These are phyloP conservation scores for Porphyra umbilicalis DNA, from an alignment of 31 red algal species.

Conservation along the genomic window DNA sequence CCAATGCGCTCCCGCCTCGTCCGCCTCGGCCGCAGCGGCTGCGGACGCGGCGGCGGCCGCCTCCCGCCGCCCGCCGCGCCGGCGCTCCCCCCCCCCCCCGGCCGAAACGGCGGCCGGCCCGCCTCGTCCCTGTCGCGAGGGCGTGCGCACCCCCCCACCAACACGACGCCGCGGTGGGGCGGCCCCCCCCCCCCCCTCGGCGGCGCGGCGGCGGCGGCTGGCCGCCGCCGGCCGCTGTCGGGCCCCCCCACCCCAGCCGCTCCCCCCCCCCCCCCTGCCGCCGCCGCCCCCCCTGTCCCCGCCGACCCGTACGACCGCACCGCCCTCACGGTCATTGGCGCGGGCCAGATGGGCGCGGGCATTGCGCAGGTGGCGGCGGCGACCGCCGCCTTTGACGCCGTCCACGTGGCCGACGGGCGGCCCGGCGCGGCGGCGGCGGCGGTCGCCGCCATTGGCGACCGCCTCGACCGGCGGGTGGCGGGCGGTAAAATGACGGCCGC, in stretches of 20 bases:
- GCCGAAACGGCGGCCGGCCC: no score
- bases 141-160: no score
- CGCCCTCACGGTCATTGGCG: conserved; percentile 7
- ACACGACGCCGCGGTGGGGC: no score
- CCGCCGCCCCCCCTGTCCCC: no score
- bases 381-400: neutral
- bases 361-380: conserved; percentile 16
- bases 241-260: neutral
- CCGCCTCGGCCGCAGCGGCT: no score
- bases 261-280: neutral
- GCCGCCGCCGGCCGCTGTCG: neutral
- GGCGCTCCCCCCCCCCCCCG: no score
- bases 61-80: no score
- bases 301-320: neutral
- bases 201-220: neutral
- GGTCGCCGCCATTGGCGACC: neutral
- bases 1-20: no score
- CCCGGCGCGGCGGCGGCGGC: neutral
- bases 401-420: neutral
- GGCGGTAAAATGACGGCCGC: neutral
- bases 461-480: neutral
- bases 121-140: no score
- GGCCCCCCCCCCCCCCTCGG: no score
- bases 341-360: conserved; percentile 52
- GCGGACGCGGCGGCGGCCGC: no score